These are phyloP conservation scores for Paspalum vaginatum DNA, from an alignment of 176 grass and related monocot genomes.

Conservation along the genomic window DNA sequence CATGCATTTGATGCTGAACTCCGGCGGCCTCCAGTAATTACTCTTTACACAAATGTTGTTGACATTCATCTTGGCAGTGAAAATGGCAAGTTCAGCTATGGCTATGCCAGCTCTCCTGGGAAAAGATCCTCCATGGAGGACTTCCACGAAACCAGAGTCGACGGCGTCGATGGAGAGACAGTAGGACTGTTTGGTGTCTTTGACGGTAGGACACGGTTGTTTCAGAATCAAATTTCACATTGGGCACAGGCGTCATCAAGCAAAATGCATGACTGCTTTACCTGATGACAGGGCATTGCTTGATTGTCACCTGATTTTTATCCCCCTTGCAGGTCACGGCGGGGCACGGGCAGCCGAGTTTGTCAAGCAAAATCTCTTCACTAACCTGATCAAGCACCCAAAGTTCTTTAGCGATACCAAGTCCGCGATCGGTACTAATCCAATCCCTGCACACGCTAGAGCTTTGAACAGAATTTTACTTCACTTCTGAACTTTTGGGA, in stretches of 20 bases:
- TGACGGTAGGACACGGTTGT: conserved; percentile 53
- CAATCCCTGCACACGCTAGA: background rate
- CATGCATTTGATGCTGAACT: background rate
- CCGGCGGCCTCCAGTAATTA: background rate
- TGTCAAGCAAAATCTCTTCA: conserved; percentile 85
- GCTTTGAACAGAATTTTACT: background rate
- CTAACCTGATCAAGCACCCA: conserved; percentile 78
- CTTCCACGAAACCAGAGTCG: conserved; percentile 77
- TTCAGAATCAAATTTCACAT: background rate
- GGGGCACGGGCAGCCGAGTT: conserved; percentile 86
- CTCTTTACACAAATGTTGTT: background rate
- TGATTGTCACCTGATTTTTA: background rate
- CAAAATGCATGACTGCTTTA: no score
- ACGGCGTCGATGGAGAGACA: conserved; percentile 75
- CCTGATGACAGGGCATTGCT: no score
- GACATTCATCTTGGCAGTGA: conserved; percentile 54
- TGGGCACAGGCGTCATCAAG: no score
- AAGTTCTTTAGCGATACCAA: conserved; percentile 89
- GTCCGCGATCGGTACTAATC: conserved; percentile 68
- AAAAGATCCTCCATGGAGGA: conserved; percentile 92
- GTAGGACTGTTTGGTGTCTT: conserved; percentile 86
- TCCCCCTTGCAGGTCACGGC: conserved; percentile 59
- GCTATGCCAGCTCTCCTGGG: conserved; percentile 75
- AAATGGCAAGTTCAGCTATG: conserved; percentile 85
- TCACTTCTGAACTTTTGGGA: background rate